Evolutionary conservation across 1,139 yeast genomes (phyloP).

Genomic region (Eremothecium cymbalariae): DNA sequence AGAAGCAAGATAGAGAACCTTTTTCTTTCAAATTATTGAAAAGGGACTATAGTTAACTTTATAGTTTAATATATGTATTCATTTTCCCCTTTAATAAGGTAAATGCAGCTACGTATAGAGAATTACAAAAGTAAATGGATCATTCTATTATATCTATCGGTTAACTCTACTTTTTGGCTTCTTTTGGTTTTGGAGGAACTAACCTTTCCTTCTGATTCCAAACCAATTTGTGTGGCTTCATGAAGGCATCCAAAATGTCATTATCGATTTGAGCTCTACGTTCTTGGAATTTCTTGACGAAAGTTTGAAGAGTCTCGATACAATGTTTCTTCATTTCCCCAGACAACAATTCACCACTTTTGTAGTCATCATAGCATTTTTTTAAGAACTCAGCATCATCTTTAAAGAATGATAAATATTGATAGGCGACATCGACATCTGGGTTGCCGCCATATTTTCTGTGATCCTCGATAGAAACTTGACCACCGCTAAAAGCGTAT

Average conservation of each 20-base stretch:
- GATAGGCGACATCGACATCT: conserved; percentile 92
- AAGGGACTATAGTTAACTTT: no score
- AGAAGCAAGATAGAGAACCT: no score
- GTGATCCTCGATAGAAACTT: conserved; percentile 81
- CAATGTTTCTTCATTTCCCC: conserved; percentile 93
- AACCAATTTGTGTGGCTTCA: conserved; percentile 76
- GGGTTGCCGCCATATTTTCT: conserved; percentile 86
- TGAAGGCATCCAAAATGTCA: conserved; percentile 58
- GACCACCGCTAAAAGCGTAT: conserved; percentile 95
- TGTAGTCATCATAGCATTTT: conserved; percentile 56
- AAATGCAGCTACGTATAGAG: background rate
- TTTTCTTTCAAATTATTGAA: no score
- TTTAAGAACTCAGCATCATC: conserved; percentile 79
- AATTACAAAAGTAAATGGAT: no score
- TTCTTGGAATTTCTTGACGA: conserved; percentile 74
- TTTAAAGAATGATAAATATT: conserved; percentile 80
- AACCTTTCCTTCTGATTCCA: conserved; percentile 65
- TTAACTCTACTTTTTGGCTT: conserved; percentile 26
- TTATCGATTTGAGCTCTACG: conserved; percentile 63
- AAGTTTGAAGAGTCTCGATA: conserved; percentile 68
- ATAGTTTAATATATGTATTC: no score
- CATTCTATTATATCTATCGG: no score
- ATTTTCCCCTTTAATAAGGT: no score
- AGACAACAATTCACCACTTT: conserved; percentile 72
- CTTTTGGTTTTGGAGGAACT: conserved; percentile 58